These are phyloP conservation scores for Suillus variegatus DNA, from an alignment of 768 basidiomycete species.

Conservation along the genomic window DNA sequence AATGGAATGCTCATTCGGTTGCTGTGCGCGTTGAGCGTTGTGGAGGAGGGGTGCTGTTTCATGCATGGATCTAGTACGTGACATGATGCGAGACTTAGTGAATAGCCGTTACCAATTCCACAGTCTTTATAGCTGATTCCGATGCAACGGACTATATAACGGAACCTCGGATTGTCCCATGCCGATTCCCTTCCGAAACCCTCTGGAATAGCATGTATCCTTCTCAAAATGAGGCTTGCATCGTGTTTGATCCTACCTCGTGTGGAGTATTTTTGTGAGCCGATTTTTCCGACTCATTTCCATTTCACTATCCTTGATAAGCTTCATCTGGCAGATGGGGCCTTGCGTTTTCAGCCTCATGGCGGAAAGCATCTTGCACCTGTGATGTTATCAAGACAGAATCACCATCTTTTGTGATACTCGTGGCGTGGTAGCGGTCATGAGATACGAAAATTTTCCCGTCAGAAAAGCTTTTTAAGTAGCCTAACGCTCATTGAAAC, in stretches of 20 bases:
- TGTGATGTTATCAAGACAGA: slow-evolving; percentile 15
- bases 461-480: slow-evolving; percentile 24
- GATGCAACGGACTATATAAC: slow-evolving; percentile 13
- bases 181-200: slow-evolving; percentile 13
- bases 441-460: slow-evolving; percentile 27
- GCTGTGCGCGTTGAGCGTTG: slow-evolving; percentile 8
- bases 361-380: slow-evolving; percentile 39
- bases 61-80: slow-evolving; percentile 19
- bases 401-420: slow-evolving; percentile 18
- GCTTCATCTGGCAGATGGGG: slow-evolving; percentile 12
- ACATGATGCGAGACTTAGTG: slow-evolving; percentile 12
- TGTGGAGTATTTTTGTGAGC: slow-evolving; percentile 5
- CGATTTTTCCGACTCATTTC: slow-evolving; percentile 13
- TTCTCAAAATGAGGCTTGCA: slow-evolving; percentile 27
- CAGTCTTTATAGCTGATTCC: slow-evolving; percentile 20
- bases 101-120: background rate
- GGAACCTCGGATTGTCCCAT: slow-evolving; percentile 12
- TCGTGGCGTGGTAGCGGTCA: slow-evolving; percentile 18
- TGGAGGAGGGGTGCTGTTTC: slow-evolving; percentile 35
- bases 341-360: slow-evolving; percentile 39
- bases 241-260: slow-evolving; percentile 26
- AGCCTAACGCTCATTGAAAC: slow-evolving; percentile 2
- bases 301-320: slow-evolving; percentile 9
- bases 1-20: slow-evolving; percentile 14
- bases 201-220: slow-evolving; percentile 8